Evolutionary conservation across 2,329 filamentous ascomycete species (phyloP), one percentile per base, ranked within the genome.

Genomic region (Fusarium sp.): DNA sequence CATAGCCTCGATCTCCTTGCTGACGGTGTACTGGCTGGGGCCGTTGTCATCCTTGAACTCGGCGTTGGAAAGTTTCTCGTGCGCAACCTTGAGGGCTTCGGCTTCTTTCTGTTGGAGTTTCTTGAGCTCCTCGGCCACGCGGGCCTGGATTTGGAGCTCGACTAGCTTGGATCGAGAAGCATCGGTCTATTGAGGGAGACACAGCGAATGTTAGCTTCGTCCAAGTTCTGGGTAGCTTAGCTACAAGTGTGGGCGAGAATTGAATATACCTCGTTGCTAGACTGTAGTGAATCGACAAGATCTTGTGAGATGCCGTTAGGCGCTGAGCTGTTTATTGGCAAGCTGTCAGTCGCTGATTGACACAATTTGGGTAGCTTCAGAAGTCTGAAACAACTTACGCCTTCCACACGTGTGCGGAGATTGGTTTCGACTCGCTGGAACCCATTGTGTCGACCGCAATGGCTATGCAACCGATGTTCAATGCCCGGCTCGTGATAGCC

Each of bases 121-220:
- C 81, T 91, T 90, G 72, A 98, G 93, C 83, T 98, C 95, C 75
- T 90, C 86, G 75, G 91, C 89, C 65, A 98, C 93, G 81, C 95
- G 95, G 78, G 89, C 84, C 84, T 98, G 95, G 80, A 97, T 91
- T 75, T 95, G 91, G 69, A 96, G 89, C 83, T 98, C 95, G 80
- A 94, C 84, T 77, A 91, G 86, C 82, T 93, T 93, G 75, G 91
- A 87, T 78, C 95, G 94, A 71, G 94, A 95, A 63, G 91, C 90
- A 83, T 98, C 95, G 81, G 92, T 95, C 95, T 98, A 78, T 62
- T 28, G 38, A 53, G n/a, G 42, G 40, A 18, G 43, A 44, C 44
- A 51, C n/a, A 42, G 36, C 20, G 18, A 36, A 15, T 39, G 67
- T 74, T 56, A 72, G 69, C 48, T 58, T 71, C 18, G 58, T 28